phyloP scores from a whole-genome alignment of 768 basidiomycete species.

The Thelephora aurantiotincta region DNA sequence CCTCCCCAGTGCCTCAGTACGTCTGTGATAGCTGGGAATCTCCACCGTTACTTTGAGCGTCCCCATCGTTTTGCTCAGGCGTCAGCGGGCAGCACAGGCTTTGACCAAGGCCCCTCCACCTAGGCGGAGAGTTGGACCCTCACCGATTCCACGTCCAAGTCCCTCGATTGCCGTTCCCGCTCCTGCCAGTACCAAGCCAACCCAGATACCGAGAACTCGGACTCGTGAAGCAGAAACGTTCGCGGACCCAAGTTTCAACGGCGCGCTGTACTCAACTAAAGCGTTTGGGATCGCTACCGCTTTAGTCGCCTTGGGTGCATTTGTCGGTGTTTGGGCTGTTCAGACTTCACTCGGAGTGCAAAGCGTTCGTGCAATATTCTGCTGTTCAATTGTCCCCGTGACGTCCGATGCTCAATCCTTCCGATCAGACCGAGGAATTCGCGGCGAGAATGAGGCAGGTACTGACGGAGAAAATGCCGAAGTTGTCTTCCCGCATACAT shows the following conservation, averaged over 20 bases:
- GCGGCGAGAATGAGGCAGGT: slow-evolving; percentile 38
- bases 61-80: slow-evolving; percentile 16
- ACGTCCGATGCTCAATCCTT: slow-evolving; percentile 3
- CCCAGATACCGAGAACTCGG: slow-evolving; percentile 4
- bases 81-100: slow-evolving; percentile 11
- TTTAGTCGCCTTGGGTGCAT: slow-evolving; percentile 35
- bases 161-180: slow-evolving; percentile 1
- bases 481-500: slow-evolving; percentile 37
- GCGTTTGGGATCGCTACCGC: slow-evolving; percentile 55
- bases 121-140: slow-evolving; percentile 7
- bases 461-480: slow-evolving; percentile 32
- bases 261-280: slow-evolving; percentile 39
- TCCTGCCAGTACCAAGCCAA: not conserved
- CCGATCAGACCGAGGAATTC: slow-evolving; percentile 40
- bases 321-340: slow-evolving; percentile 30
- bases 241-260: slow-evolving; percentile 27
- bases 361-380: slow-evolving; percentile 27
- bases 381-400: not conserved
- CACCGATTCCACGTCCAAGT: slow-evolving; percentile 4
- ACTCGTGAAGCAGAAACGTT: not conserved
- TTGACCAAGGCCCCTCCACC: slow-evolving; percentile 10
- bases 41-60: slow-evolving; percentile 18
- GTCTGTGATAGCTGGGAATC: slow-evolving; percentile 13
- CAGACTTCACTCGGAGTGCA: slow-evolving; percentile 38
- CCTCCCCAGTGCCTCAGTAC: not conserved